A percentile compares a stretch with the other conserved stretches of the same genome.
These are phyloP conservation scores for Austroboletus eburneus DNA, from an alignment of 768 basidiomycete species.

Conservation along the genomic window DNA sequence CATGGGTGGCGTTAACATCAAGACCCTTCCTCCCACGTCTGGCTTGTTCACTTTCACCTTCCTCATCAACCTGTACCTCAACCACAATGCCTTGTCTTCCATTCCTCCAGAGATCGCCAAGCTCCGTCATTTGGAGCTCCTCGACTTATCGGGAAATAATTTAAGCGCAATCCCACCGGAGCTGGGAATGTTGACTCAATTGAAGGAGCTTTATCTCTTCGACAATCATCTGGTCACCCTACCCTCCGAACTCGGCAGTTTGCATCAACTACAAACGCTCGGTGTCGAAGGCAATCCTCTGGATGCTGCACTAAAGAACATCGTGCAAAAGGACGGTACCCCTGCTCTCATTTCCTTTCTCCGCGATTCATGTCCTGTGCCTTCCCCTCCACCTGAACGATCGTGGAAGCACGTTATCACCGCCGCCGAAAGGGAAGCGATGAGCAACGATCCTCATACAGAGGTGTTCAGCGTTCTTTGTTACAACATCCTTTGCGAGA, in stretches of 20 bases:
- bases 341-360: constrained; percentile 80
- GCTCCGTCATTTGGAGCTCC: constrained; percentile 79
- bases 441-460: constrained; percentile 55
- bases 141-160: constrained; percentile 90
- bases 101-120: constrained; percentile 81
- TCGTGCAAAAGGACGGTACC: constrained; percentile 96
- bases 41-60: constrained; percentile 86
- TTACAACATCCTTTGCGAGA: constrained; percentile 95
- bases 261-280: constrained; percentile 89
- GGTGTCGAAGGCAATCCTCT: constrained; percentile 98
- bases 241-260: constrained; percentile 81
- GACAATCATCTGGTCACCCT: constrained; percentile 90
- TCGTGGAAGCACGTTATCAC: constrained; percentile 65
- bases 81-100: constrained; percentile 81
- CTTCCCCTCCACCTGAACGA: constrained; percentile 76
- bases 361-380: constrained; percentile 89
- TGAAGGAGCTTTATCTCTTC: constrained; percentile 92
- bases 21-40: constrained; percentile 76
- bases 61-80: constrained; percentile 92
- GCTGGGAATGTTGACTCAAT: constrained; percentile 81
- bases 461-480: constrained; percentile 80
- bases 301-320: constrained; percentile 65
- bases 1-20: constrained; percentile 93
- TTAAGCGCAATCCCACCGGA: constrained; percentile 77
- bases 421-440: constrained; percentile 53